A percentile compares a stretch with the other conserved stretches of the same genome.
These are phyloP conservation scores for Kuraishia borneana DNA, from an alignment of 805 yeast genomes.

Conservation along the genomic window DNA sequence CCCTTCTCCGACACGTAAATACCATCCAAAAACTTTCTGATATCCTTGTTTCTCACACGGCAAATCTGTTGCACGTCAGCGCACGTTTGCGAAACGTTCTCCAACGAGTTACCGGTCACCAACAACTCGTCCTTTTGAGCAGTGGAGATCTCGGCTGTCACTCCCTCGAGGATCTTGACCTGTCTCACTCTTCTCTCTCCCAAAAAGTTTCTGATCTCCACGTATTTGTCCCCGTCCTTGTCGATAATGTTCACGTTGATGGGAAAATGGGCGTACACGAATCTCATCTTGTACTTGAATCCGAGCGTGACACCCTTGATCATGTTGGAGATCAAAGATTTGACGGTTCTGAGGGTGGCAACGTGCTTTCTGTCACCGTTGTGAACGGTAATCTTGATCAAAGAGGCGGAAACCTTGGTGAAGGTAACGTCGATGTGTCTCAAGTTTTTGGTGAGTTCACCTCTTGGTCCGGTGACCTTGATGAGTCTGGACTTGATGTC, in stretches of 20 bases:
- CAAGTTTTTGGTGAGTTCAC: constrained; percentile 80
- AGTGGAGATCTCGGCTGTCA: constrained; percentile 68
- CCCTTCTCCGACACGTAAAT: constrained; percentile 97
- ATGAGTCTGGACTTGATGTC: constrained; percentile 84
- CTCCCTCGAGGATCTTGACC: constrained; percentile 84
- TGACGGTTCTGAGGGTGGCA: constrained; percentile 98
- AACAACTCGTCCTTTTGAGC: constrained; percentile 90
- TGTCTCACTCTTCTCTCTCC: constrained; percentile 98
- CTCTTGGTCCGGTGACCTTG: constrained; percentile 97
- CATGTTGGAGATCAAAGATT: constrained; percentile 88
- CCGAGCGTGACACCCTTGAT: constrained; percentile 98
- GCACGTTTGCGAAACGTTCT: constrained; percentile 95
- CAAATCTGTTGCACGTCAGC: constrained; percentile 98
- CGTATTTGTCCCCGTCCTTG: constrained; percentile 58
- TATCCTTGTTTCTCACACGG: constrained; percentile 99
- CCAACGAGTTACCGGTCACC: constrained; percentile 90
- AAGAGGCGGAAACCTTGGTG: constrained; percentile 59
- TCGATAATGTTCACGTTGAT: constrained; percentile 91
- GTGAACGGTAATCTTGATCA: constrained; percentile 85
- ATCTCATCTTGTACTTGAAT: constrained; percentile 99
- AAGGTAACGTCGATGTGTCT: constrained; percentile 94
- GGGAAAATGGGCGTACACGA: constrained; percentile 99
- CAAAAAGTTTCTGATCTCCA: constrained; percentile 98
- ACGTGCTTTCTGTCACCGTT: constrained; percentile 99
- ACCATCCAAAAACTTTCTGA: constrained; percentile 99